A percentile compares a stretch with the other conserved stretches of the same genome.
phyloP scores from a whole-genome alignment of 164 flowering plant species.

The Pachysandra terminalis region DNA sequence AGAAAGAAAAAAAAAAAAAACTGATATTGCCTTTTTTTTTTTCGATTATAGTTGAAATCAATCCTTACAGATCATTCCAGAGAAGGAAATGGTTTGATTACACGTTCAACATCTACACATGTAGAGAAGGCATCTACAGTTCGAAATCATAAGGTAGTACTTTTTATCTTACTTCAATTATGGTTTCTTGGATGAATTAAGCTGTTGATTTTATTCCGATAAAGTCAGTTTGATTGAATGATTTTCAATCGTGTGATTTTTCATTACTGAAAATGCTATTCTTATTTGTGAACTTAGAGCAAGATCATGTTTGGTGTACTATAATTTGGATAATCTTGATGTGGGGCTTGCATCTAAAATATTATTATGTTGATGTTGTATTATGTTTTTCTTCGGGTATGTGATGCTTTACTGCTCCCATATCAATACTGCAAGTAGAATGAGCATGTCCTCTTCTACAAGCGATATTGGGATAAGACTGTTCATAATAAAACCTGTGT shows the following conservation, averaged over 20 bases:
- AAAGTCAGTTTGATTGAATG: background rate
- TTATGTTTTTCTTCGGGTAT: background rate
- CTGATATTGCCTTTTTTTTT: background rate
- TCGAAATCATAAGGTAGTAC: slow-evolving; percentile 20
- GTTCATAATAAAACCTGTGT: too few relatives aligned
- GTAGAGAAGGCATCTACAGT: slow-evolving; percentile 17
- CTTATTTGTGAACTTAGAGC: background rate
- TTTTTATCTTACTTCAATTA: background rate
- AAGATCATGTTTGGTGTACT: background rate
- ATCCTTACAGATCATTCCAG: slow-evolving; percentile 22
- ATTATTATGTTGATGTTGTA: background rate
- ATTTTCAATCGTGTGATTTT: background rate
- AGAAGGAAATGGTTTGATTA: slow-evolving; percentile 20
- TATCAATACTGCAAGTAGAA: too few relatives aligned
- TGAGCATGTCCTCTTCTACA: too few relatives aligned
- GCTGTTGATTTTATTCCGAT: too few relatives aligned
- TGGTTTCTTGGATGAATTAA: too few relatives aligned
- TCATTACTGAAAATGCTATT: background rate
- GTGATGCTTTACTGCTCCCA: background rate
- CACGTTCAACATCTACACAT: slow-evolving; percentile 21
- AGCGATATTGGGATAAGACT: too few relatives aligned
- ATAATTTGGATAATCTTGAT: too few relatives aligned
- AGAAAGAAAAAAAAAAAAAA: too few relatives aligned
- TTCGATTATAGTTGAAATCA: slow-evolving; percentile 29
- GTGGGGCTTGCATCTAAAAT: background rate